Evolutionary conservation across 768 basidiomycete species (phyloP).

Genomic region (Coprinellus micaceus): DNA sequence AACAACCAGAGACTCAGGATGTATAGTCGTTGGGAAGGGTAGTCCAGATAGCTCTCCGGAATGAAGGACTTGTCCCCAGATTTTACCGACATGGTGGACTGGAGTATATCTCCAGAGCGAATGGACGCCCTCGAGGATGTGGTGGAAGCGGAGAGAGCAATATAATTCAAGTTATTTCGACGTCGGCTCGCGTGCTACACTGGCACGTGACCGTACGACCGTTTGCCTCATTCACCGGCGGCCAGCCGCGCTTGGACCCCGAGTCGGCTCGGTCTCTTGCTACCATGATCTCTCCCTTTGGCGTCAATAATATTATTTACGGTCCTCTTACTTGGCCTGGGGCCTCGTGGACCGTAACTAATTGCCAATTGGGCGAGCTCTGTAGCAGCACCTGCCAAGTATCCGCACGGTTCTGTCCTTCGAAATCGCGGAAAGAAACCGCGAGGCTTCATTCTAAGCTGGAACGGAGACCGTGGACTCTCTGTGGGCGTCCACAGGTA

Average conservation of each 20-base stretch:
- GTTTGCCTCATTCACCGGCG: background rate
- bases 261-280: too few species aligned
- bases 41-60: constrained; percentile 68
- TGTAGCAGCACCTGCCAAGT: too few species aligned
- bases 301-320: too few species aligned
- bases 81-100: constrained; percentile 6
- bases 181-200: background rate
- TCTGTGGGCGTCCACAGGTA: too few species aligned
- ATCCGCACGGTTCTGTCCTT: too few species aligned
- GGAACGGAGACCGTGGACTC: too few species aligned
- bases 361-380: too few species aligned
- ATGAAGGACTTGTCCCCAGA: constrained; percentile 46
- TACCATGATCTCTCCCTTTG: background rate
- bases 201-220: background rate
- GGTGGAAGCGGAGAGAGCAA: background rate
- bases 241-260: background rate
- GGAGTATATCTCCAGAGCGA: background rate
- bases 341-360: too few species aligned
- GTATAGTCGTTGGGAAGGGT: constrained; percentile 79
- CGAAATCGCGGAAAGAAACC: too few species aligned
- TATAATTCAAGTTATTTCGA: too few species aligned
- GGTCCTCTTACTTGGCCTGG: too few species aligned
- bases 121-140: background rate
- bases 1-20: constrained; percentile 70
- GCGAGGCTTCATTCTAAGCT: too few species aligned